Percentiles rank a stretch among this genome's conserved stretches.
phyloP scores from a whole-genome alignment of 306 rosid species.

The Nissolia schottii region DNA sequence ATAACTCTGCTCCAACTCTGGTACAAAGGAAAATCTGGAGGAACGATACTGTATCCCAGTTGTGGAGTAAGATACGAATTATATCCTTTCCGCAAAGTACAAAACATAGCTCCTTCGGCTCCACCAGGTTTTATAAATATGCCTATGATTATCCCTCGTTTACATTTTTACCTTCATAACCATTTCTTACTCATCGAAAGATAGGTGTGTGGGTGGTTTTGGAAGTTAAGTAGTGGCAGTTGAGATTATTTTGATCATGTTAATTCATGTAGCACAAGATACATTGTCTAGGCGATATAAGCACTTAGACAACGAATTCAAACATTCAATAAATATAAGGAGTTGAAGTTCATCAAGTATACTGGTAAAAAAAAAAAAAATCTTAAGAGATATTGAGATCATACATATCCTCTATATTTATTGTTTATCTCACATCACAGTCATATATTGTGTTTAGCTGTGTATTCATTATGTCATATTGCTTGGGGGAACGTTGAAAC shows the following conservation, averaged over 20 bases:
- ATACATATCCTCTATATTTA: background rate
- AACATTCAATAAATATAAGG: too few species aligned
- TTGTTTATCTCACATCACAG: background rate
- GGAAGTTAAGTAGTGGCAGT: background rate
- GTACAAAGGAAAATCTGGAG: constrained; percentile 31
- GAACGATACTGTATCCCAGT: constrained; percentile 14
- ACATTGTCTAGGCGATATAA: background rate
- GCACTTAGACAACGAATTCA: too few species aligned
- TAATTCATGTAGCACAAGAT: background rate
- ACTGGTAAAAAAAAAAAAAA: background rate
- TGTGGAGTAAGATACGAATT: constrained; percentile 22
- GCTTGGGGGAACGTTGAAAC: background rate
- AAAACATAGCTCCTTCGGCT: too few species aligned
- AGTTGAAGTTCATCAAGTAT: too few species aligned
- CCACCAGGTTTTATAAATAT: constrained; percentile 19
- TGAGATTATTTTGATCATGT: background rate
- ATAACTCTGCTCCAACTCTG: constrained; percentile 17
- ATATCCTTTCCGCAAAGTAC: constrained; percentile 2
- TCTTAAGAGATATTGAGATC: background rate
- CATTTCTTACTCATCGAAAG: background rate
- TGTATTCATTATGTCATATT: background rate
- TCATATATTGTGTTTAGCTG: background rate
- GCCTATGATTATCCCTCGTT: background rate
- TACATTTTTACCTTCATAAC: background rate
- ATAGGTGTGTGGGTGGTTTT: background rate